A percentile compares a stretch with the other conserved stretches of the same genome.
These are phyloP conservation scores for Gossypium gossypioides DNA, from an alignment of 441 rosid species.

Conservation along the genomic window DNA sequence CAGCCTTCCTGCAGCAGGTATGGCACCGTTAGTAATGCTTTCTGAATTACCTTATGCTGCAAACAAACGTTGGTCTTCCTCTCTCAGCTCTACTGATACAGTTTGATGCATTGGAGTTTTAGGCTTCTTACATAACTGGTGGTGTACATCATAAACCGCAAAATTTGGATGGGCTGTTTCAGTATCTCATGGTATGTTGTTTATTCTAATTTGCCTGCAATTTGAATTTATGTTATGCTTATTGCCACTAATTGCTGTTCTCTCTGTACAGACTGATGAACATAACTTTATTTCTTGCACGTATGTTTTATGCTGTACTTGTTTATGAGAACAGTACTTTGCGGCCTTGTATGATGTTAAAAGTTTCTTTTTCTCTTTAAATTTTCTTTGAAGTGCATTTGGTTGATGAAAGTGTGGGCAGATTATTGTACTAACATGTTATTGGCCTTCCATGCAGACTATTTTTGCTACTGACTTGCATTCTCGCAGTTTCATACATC, in stretches of 20 bases:
- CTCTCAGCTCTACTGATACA: conserved; percentile 17
- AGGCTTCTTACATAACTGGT: conserved; percentile 91
- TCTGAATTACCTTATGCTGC: not conserved
- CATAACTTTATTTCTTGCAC: not conserved
- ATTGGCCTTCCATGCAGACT: conserved; percentile 42
- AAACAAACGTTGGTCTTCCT: not conserved
- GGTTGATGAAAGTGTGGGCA: conserved; percentile 3
- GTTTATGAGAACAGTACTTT: not conserved
- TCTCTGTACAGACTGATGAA: not conserved
- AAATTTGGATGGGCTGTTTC: conserved; percentile 79
- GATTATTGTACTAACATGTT: conserved; percentile 5
- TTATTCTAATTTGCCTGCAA: not conserved
- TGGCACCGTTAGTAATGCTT: not conserved
- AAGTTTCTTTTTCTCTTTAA: not conserved
- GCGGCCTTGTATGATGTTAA: not conserved
- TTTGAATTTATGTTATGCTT: not conserved
- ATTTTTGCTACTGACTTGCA: conserved; percentile 88
- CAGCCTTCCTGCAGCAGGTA: conserved; percentile 97
- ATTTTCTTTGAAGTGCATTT: not conserved
- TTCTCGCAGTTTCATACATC: conserved; percentile 71
- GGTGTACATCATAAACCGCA: conserved; percentile 88
- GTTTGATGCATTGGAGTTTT: conserved; percentile 18
- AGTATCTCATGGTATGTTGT: conserved; percentile 58
- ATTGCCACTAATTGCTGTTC: not conserved
- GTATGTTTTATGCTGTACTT: not conserved